A percentile compares a stretch with the other conserved stretches of the same genome.
These are phyloP conservation scores for Ceratocystis cubensis DNA, from an alignment of 2,329 filamentous ascomycete genomes.

Conservation along the genomic window DNA sequence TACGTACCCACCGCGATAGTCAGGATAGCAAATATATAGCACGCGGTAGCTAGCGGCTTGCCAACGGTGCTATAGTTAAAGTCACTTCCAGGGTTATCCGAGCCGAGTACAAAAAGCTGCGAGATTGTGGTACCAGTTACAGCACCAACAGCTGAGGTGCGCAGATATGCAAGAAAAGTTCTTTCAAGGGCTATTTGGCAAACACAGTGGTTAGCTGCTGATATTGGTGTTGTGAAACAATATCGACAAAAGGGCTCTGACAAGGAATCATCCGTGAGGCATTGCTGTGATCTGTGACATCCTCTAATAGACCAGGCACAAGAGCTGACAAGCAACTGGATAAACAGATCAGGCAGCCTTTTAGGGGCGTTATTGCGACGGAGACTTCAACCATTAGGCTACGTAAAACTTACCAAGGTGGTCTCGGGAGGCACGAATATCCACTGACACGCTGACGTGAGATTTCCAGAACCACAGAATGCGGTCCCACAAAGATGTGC, in stretches of 20 bases:
- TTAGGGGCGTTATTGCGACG: too few relatives aligned
- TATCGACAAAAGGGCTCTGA: neutral
- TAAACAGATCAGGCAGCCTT: neutral
- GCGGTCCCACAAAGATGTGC: neutral
- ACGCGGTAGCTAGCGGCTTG: constrained; percentile 40
- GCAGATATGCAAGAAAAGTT: constrained; percentile 61
- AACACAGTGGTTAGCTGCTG: neutral
- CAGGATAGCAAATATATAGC: constrained; percentile 32
- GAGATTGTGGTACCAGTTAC: constrained; percentile 53
- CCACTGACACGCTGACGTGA: constrained; percentile 17
- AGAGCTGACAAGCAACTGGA: neutral
- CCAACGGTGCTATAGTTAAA: constrained; percentile 51
- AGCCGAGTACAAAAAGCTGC: constrained; percentile 49
- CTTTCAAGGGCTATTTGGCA: constrained; percentile 50
- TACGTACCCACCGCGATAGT: constrained; percentile 27
- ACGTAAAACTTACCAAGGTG: constrained; percentile 17
- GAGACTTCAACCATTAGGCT: neutral
- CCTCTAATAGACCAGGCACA: neutral
- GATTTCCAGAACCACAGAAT: constrained; percentile 14
- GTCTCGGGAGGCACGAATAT: constrained; percentile 16
- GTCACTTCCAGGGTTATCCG: constrained; percentile 23
- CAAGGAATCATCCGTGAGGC: neutral
- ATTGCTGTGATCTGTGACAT: neutral
- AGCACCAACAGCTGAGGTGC: constrained; percentile 56
- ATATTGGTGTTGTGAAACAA: neutral